These are phyloP conservation scores for Thelephora aurantiotincta DNA, from an alignment of 768 basidiomycete species.

Conservation along the genomic window DNA sequence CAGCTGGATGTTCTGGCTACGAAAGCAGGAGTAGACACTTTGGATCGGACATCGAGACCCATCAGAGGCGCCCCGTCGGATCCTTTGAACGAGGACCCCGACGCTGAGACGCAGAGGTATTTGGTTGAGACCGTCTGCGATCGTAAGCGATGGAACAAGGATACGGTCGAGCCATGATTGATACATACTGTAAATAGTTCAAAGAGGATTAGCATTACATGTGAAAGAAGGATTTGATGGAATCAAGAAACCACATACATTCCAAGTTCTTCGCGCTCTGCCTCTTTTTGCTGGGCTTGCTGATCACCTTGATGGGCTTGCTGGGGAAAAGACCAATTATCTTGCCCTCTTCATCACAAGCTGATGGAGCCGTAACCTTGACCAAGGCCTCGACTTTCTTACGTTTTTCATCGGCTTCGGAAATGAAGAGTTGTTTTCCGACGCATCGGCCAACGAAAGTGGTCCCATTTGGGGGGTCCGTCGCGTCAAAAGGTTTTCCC, in stretches of 20 bases:
- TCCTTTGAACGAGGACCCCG: constrained; percentile 82
- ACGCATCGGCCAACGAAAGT: constrained; percentile 90
- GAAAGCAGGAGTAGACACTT: constrained; percentile 70
- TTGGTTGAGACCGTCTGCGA: constrained; percentile 94
- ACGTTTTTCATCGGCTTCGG: constrained; percentile 89
- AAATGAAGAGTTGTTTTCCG: constrained; percentile 90
- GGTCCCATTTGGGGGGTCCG: constrained; percentile 63
- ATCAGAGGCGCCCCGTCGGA: constrained; percentile 82
- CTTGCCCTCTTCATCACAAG: constrained; percentile 70
- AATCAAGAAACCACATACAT: constrained; percentile 36
- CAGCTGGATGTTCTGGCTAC: constrained; percentile 83
- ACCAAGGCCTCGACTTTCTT: constrained; percentile 91
- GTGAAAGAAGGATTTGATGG: constrained; percentile 6
- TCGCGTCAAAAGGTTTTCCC: constrained; percentile 74
- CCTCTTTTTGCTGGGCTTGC: constrained; percentile 95
- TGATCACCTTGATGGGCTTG: constrained; percentile 95
- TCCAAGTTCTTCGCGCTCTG: constrained; percentile 89
- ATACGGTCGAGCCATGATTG: constrained; percentile 90
- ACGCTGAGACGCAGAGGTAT: constrained; percentile 91
- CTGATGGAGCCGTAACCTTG: constrained; percentile 68
- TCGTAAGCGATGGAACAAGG: constrained; percentile 88
- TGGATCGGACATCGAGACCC: constrained; percentile 61
- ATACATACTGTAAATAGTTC: constrained; percentile 55
- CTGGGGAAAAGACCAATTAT: constrained; percentile 84
- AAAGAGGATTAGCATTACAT: constrained; percentile 6